Conservation (phyloP, 1,139 yeast species). For the Sugiyamaella neomexicana region DNA sequence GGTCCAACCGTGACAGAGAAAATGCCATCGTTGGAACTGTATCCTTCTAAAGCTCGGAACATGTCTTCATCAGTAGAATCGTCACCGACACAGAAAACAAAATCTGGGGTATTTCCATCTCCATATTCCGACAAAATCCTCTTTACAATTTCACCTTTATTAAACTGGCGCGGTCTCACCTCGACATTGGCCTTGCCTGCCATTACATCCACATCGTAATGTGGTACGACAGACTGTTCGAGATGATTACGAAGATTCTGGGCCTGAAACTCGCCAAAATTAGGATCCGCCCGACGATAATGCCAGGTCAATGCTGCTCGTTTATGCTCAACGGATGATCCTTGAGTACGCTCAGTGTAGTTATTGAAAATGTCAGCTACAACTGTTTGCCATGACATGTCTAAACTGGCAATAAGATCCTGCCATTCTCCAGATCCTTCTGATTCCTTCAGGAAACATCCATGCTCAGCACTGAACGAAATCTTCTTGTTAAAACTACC, state of each 20-base stretch:
- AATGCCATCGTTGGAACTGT: constrained; percentile 48
- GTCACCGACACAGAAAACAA: constrained; percentile 88
- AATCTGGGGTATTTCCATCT: constrained; percentile 57
- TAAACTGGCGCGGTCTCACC: constrained; percentile 89
- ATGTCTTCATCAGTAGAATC: constrained; percentile 97
- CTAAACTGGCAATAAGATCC: constrained; percentile 76
- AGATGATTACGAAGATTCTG: constrained; percentile 67
- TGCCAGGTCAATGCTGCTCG: constrained; percentile 98
- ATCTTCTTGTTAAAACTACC: constrained; percentile 60
- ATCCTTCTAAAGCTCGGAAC: constrained; percentile 71
- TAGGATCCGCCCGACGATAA: constrained; percentile 92
- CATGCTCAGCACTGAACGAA: constrained; percentile 96
- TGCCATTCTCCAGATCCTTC: constrained; percentile 60
- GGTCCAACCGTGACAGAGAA: constrained; percentile 96
- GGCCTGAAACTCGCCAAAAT: constrained; percentile 85
- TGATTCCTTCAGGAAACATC: constrained; percentile 83
- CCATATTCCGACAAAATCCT: constrained; percentile 53
- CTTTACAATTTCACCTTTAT: constrained; percentile 94
- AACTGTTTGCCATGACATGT: constrained; percentile 90
- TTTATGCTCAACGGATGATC: constrained; percentile 81
- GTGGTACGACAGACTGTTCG: constrained; percentile 56
- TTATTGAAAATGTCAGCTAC: constrained; percentile 72
- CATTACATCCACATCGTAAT: constrained; percentile 94
- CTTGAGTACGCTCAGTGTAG: constrained; percentile 88
- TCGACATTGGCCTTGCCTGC: constrained; percentile 95